Base-by-base conservation (phyloP, 2,329 filamentous ascomycete genomes). In the Verticillium klebahnii region DNA sequence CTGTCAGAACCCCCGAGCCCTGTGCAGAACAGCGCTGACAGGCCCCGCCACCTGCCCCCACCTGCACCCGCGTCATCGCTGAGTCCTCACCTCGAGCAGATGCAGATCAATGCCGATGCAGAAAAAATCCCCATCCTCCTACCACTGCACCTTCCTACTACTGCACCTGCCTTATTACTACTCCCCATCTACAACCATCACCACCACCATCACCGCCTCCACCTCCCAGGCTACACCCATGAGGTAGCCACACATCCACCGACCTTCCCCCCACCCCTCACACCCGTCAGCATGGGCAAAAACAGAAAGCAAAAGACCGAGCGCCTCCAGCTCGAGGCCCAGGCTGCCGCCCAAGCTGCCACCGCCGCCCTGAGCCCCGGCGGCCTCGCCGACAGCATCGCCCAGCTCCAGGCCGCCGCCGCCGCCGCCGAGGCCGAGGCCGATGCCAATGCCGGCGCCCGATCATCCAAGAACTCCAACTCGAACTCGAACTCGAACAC, bases 281-380 rank as follows among this genome's bases (percentile, higher is more conserved):
- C 5, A 25, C 36, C 57, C 12, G n/a, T 9, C 54, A 60, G 32
- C 40, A 70, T 70, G 70, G 68, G 68, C 5, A 70, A 68, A 59
- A 67, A 66, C 50, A 63, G 50, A 29, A 70, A 70, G 57, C 68
- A 68, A 56, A 67, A 64, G 50, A 61, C 50, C 45, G 63, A 64
- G 60, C 40, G 62, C 17, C 60, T 61, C 17, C 39, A 62, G 25
- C 61, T 62, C 37, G 61, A 62, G n/a, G 63, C 63, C 54, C 56
- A 63, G 36, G 62, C 62, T 11, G 56, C 29, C 15, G 56, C 59
- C 8, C 58, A 59, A 34, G 60, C 55, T 29, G 58, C 45, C n/a
- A 58, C 60, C 34, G 39, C 59, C 34, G 58, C 61, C 23, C 34
- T 56, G 40, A 32, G 37, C 57, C 17, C 59, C 58, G 4, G 40